Evolutionary conservation across 2,329 filamentous ascomycete species (phyloP), one percentile per base, ranked within the genome.

Genomic region (Cladophialophora exuberans): DNA sequence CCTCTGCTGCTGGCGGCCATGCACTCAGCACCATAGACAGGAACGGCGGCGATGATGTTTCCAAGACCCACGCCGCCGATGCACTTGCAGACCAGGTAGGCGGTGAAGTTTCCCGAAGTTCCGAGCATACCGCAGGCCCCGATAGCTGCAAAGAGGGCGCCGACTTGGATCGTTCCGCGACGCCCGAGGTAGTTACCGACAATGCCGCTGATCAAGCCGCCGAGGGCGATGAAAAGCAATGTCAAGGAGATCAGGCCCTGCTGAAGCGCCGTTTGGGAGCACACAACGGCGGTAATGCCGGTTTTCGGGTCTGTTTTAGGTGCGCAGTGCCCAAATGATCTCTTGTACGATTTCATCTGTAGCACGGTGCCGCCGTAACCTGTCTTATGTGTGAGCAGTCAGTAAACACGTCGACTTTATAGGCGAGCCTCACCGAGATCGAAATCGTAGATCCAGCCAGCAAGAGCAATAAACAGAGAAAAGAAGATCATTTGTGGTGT

Each of bases 81-180:
- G 13, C 80, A 71, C 70, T 82, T 79, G 54, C 73, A 78, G 17
- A 77, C 71, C 43, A 83, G 75, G 4, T 56, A 56, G 20, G 53
- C 53, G 7, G 53, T 56, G 53, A 51, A 56, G 25, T 56, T 56
- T 15, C 46, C 53, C 17, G 46, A 31, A 7, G 53, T 56, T n/a
- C 46, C 53, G 7, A 56, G 81, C 9, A 78, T 76, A 10, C 83
- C 63, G 0, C 78, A 86, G 50, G 81, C 84, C 11, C 84, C 86
- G 59, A 90, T 82, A 1, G 86, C 83, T 1, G 86, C 78, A 67
- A 87, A 78, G 28, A 89, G 73, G 11, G 80, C 81, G 6, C 80
- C 78, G 36, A 85, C 66, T 64, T 86, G 87, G 56, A 88, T 87
- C 38, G 82, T 80, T 6, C 84, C 83, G 42, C 83, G 80, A 28